Evolutionary conservation across 2,329 filamentous ascomycete species (phyloP).

Genomic region (Cladosporium sp.): DNA sequence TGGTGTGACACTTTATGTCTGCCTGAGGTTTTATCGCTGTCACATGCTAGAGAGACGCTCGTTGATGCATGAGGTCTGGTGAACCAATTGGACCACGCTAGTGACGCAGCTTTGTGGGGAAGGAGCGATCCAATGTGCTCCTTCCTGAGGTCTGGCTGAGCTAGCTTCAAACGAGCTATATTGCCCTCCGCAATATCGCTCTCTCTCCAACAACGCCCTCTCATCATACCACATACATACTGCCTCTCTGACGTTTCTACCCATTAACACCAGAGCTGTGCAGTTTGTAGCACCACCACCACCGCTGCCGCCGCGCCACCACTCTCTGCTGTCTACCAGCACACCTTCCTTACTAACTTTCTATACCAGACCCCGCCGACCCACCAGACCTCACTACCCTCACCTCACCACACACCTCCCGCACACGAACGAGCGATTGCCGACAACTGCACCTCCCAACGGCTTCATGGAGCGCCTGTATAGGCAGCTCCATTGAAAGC

Average conservation of each 20-base stretch:
- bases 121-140: conserved; percentile 6
- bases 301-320: not conserved
- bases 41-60: conserved; percentile 6
- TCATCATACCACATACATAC: not conserved
- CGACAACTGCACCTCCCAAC: not conserved
- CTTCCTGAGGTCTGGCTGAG: not conserved
- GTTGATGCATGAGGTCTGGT: conserved; percentile 2
- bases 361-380: not conserved
- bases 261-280: too few relatives aligned
- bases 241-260: too few relatives aligned
- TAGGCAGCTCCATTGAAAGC: conserved; percentile 24
- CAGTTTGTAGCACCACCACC: too few relatives aligned
- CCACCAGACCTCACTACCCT: not conserved
- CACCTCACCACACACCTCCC: not conserved
- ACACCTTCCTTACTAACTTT: not conserved
- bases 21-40: not conserved
- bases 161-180: not conserved
- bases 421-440: not conserved
- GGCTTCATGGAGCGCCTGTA: conserved; percentile 25
- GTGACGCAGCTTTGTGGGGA: conserved; percentile 12
- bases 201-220: not conserved
- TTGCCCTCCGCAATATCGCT: conserved; percentile 6
- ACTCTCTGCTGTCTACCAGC: not conserved
- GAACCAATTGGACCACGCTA: not conserved
- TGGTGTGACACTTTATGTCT: too few relatives aligned